Evolutionary conservation across 345 rosid species (phyloP), one percentile per base, ranked within the genome.

Genomic region (Murraya koenigii): DNA sequence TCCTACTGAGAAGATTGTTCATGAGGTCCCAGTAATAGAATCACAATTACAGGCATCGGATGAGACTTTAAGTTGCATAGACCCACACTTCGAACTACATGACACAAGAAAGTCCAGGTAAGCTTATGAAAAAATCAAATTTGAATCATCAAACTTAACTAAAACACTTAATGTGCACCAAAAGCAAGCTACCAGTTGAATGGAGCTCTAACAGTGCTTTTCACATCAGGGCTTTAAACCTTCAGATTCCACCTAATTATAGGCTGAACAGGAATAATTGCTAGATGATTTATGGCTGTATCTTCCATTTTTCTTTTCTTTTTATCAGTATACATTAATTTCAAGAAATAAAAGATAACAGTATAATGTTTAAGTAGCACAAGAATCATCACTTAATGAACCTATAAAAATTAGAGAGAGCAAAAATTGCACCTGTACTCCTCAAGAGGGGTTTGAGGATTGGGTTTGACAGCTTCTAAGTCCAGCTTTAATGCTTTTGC

Each of bases 401-500:
- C 28, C 38, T 55, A 61, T 22, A 49, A 14, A 70, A 14, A 41
- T 47, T 49, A 78, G 14, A 76, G n/a, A 44, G 35, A 72, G 66
- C 63, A 79, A 72, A n/a, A 75, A 30, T 63, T 75, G 77, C 82
- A 94, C 99, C 99, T 81, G 79, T 94, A 91, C 86, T 96, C 99
- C 85, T 96, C 98, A 14, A 96, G 97, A 77, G 99, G 98, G 28
- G 82, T 91, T 68, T 72, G 80, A 80, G 97, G 94, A 81, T 96
- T 91, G 41, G 98, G 99, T 78, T 95, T 91, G 72, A 94, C 97
- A 85, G 95, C 92, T 83, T 92, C 97, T 83, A 96, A 75, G 77
- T 85, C 91, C 85, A 94, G 80, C 88, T 85, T 91, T 77, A 94
- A 82, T 71, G 97, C 95, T 79, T 94, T 86, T 35, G 98, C 90